Base-by-base conservation (phyloP, 768 basidiomycete species). In the Pleurotus djamor region DNA sequence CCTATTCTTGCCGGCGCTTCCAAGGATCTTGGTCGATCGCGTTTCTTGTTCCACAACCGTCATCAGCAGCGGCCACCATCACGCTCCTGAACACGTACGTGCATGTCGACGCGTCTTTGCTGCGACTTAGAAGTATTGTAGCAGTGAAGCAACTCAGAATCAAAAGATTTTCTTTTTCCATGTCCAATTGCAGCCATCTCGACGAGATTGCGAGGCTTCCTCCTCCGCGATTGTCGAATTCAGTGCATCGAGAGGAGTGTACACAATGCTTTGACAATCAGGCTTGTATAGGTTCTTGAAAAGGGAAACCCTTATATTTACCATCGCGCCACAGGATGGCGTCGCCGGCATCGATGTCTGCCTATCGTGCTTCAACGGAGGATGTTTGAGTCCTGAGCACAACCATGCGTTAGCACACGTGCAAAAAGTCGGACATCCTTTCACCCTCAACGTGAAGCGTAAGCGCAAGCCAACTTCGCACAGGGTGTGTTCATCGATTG, bases 261-360 rank as follows among this genome's bases (percentile, higher is more conserved):
- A 97, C 96, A 0, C 94, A 96, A 60, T 99, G 96, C 68, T 99
- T 98, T 69, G 96, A 98, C 72, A 86, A 84, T 66, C 96, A 98
- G 84, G 94, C 89, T 34, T 60, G 71, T 67, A 35, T 50, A 33
- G 4, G 33, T 38, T 3, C 21, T 44, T 28, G 44, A 51, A 14
- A 35, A 48, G 21, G 16, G 50, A 50, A 54, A 28, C 60, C 28
- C 51, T 35, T 57, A 51, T 41, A n/a, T 36, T 43, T 48, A 37
- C 34, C 50, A 47, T 45, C 21, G 58, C 52, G 57, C 10, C 52
- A 52, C 65, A 95, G 90, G 94, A 95, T 68, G 73, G 75, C 3
- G 79, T 86, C 0, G 72, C 78, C 10, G 96, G 96, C 5, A 76
- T 97, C 61, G 91, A 97, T 65, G 90, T 98, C 55, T 99, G 96